Conservation (phyloP, 2,329 filamentous ascomycete species). For the Raffaelea ambrosiae region DNA sequence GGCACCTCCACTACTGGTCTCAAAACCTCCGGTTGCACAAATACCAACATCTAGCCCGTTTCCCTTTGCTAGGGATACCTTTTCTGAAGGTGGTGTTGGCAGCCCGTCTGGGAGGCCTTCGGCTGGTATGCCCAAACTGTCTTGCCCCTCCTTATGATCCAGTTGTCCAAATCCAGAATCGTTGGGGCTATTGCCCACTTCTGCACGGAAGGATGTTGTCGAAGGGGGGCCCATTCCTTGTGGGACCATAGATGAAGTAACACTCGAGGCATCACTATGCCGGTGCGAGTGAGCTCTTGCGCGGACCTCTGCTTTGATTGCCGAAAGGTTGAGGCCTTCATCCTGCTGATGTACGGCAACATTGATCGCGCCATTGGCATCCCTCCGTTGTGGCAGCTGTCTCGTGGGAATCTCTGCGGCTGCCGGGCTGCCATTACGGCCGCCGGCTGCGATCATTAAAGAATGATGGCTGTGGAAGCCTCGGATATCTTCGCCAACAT, state of each 20-base stretch:
- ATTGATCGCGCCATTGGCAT: too few relatives aligned
- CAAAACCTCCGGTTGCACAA: background rate
- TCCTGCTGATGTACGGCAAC: background rate
- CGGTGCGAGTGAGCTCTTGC: conserved; percentile 20
- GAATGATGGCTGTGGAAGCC: too few relatives aligned
- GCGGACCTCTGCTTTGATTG: conserved; percentile 16
- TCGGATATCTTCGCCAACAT: conserved; percentile 1
- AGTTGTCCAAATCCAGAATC: conserved; percentile 12
- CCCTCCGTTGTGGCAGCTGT: too few relatives aligned
- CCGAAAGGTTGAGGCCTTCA: conserved; percentile 4
- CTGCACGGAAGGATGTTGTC: conserved; percentile 13
- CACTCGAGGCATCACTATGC: conserved; percentile 28
- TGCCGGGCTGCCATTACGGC: too few relatives aligned
- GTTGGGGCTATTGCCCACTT: conserved; percentile 10
- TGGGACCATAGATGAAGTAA: conserved; percentile 27
- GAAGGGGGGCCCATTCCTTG: conserved; percentile 24
- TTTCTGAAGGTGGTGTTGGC: conserved; percentile 34
- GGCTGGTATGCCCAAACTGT: background rate
- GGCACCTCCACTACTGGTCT: background rate
- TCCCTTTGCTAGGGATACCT: conserved; percentile 7
- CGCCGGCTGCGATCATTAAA: too few relatives aligned
- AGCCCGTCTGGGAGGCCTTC: background rate
- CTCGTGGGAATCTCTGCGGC: too few relatives aligned
- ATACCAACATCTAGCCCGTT: background rate
- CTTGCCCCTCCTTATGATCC: background rate